A percentile compares a stretch with the other conserved stretches of the same genome.
Evolutionary conservation across 2,329 filamentous ascomycete species (phyloP).

Genomic region (Talaromyces marneffei): DNA sequence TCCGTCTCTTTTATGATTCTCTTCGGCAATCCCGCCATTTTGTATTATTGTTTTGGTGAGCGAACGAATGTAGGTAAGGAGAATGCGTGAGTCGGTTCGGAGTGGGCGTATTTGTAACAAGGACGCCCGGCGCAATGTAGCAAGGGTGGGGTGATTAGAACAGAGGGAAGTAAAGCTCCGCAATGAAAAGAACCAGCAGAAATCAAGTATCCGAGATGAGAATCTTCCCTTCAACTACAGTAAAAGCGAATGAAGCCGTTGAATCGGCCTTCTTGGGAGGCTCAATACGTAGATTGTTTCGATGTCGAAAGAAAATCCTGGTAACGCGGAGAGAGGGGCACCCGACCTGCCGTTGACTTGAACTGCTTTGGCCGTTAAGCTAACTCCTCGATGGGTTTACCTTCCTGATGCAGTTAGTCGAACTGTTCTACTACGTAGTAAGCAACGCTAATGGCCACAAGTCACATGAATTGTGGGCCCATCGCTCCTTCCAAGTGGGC

Average conservation of each 20-base stretch:
- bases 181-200: background rate
- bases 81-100: background rate
- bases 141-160: background rate
- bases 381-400: background rate
- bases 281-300: background rate
- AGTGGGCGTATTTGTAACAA: background rate
- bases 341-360: background rate
- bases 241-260: background rate
- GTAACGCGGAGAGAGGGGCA: slow-evolving; percentile 12
- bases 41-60: background rate
- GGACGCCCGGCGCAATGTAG: background rate
- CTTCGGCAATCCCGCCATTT: slow-evolving; percentile 71
- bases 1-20: slow-evolving; percentile 98
- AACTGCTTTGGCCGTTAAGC: background rate
- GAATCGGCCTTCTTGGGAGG: slow-evolving; percentile 5
- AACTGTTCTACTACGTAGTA: too few species aligned
- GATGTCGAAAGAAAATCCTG: background rate
- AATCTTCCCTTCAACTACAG: background rate
- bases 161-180: background rate
- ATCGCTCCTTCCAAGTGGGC: background rate
- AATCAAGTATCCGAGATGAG: background rate
- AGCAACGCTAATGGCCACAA: background rate
- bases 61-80: background rate
- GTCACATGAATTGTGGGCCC: slow-evolving; percentile 11
- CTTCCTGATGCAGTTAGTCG: background rate